Evolutionary conservation across 768 basidiomycete species (phyloP).

Genomic region (Phlebiopsis gigantea): DNA sequence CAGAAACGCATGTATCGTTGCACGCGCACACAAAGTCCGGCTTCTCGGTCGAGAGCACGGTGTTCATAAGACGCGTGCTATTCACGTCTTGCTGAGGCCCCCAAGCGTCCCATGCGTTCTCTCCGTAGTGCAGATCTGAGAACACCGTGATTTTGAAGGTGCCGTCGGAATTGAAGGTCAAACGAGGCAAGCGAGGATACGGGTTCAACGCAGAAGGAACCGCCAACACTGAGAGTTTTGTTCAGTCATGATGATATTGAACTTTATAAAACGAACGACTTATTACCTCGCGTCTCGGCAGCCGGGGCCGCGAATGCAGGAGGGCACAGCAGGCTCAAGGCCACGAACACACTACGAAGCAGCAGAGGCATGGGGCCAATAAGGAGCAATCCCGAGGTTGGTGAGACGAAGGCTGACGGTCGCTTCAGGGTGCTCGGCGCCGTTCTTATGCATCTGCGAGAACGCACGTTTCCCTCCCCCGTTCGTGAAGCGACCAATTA

Average conservation of each 20-base stretch:
- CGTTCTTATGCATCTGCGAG: background rate
- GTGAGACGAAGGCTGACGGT: background rate
- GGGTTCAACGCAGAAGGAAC: constrained; percentile 28
- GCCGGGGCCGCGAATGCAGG: constrained; percentile 3
- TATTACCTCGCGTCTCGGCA: background rate
- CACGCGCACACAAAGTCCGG: constrained; percentile 66
- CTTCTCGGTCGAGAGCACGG: constrained; percentile 48
- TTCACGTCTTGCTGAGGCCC: constrained; percentile 65
- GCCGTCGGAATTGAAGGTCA: constrained; percentile 53
- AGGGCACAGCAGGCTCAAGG: background rate
- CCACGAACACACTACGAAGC: background rate
- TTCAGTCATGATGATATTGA: background rate
- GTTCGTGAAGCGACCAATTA: background rate
- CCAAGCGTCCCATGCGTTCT: constrained; percentile 67
- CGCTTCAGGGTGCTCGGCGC: background rate
- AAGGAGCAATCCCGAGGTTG: background rate
- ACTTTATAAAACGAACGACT: background rate
- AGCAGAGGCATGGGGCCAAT: background rate
- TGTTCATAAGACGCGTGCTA: constrained; percentile 53
- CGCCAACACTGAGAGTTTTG: background rate
- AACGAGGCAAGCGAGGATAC: constrained; percentile 41
- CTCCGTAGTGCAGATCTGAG: constrained; percentile 73
- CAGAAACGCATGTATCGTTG: too few species aligned
- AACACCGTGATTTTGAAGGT: constrained; percentile 72
- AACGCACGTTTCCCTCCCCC: background rate